Evolutionary conservation across 169 alveolate species (phyloP).

Genomic region (Plasmodium inui): DNA sequence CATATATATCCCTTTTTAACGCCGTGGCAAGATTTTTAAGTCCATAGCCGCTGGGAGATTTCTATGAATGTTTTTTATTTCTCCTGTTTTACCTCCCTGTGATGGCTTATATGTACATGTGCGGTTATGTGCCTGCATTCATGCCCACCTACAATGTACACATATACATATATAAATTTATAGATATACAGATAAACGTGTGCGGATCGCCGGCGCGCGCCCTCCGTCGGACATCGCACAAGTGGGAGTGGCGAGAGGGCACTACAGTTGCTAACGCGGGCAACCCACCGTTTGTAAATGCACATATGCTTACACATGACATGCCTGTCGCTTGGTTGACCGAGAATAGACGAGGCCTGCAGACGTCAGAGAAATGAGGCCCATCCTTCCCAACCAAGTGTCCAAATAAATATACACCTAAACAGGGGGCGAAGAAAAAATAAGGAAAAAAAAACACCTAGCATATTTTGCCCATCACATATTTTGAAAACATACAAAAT

Average conservation of each 20-base stretch:
- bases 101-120: background rate
- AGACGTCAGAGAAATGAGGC: background rate
- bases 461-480: background rate
- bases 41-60: background rate
- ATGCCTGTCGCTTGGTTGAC: background rate
- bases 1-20: background rate
- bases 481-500: background rate
- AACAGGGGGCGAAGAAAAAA: background rate
- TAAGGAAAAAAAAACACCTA: background rate
- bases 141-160: background rate
- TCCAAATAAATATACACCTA: background rate
- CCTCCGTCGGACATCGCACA: background rate
- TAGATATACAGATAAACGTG: background rate
- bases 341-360: background rate
- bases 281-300: background rate
- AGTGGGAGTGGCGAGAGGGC: background rate
- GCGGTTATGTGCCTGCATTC: background rate
- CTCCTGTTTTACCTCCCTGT: background rate
- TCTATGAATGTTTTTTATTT: background rate
- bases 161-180: slow-evolving; percentile 5
- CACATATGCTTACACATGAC: slow-evolving; percentile 8
- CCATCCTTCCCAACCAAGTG: background rate
- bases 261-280: background rate
- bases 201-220: background rate
- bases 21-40: background rate